Conservation (phyloP, 2,329 filamentous ascomycete species). For the Fusarium sp. region DNA sequence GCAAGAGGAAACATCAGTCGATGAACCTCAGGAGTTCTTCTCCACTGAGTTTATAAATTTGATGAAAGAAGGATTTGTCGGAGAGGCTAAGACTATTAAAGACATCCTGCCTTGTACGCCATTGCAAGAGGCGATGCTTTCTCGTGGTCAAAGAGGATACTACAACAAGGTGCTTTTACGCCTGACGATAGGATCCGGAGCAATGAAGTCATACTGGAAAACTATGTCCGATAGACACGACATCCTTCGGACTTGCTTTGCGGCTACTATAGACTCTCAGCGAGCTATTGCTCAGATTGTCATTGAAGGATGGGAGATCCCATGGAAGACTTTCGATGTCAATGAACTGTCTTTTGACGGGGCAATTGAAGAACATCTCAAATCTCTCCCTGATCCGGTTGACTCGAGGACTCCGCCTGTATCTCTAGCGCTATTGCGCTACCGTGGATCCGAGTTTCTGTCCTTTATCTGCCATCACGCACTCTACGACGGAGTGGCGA, state of each 20-base stretch:
- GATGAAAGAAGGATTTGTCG: slow-evolving; percentile 52
- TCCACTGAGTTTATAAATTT: slow-evolving; percentile 41
- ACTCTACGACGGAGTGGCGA: slow-evolving; percentile 86
- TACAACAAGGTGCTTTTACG: slow-evolving; percentile 78
- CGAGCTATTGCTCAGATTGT: slow-evolving; percentile 81
- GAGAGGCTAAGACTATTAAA: slow-evolving; percentile 57
- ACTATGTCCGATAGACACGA: slow-evolving; percentile 74
- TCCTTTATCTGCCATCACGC: slow-evolving; percentile 79
- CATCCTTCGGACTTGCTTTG: slow-evolving; percentile 83
- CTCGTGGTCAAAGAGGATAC: slow-evolving; percentile 69
- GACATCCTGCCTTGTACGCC: slow-evolving; percentile 84
- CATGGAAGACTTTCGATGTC: slow-evolving; percentile 57
- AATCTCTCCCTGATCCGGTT: slow-evolving; percentile 56
- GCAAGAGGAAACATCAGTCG: not conserved
- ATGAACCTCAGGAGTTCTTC: slow-evolving; percentile 43
- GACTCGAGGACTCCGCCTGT: slow-evolving; percentile 62
- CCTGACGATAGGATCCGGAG: slow-evolving; percentile 63
- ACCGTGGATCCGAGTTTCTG: slow-evolving; percentile 52
- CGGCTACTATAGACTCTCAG: slow-evolving; percentile 69
- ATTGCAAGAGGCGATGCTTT: slow-evolving; percentile 88
- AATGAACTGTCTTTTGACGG: slow-evolving; percentile 53
- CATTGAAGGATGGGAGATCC: slow-evolving; percentile 60
- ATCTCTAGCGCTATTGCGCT: slow-evolving; percentile 59
- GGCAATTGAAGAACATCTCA: slow-evolving; percentile 57
- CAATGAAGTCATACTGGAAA: slow-evolving; percentile 72